These are phyloP conservation scores for Nicotiana obtusifolia DNA, from an alignment of 257 asterid species.

Conservation along the genomic window DNA sequence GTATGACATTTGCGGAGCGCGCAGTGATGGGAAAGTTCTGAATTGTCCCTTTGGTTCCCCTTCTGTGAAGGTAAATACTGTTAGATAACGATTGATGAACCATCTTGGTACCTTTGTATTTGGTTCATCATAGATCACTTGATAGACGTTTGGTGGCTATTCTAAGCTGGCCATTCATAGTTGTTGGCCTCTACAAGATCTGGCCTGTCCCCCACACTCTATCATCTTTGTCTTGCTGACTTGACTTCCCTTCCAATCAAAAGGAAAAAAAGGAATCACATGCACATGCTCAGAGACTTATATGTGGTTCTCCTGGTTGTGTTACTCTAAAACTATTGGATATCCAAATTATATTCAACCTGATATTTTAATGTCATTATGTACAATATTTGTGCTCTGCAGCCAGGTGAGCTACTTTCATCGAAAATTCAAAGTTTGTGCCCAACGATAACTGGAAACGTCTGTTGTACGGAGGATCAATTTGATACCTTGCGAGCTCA, in stretches of 20 bases:
- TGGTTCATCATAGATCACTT: not conserved
- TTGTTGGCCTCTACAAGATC: not conserved
- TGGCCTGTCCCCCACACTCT: not conserved
- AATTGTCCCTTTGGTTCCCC: slow-evolving; percentile 82
- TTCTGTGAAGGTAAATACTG: slow-evolving; percentile 54
- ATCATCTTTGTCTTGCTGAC: not conserved
- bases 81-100: slow-evolving; percentile 4
- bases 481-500: slow-evolving; percentile 72
- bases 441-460: slow-evolving; percentile 87
- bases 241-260: not conserved
- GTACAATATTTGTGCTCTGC: slow-evolving; percentile 18
- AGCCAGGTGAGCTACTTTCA: slow-evolving; percentile 80
- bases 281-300: not conserved
- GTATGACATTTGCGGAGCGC: slow-evolving; percentile 84
- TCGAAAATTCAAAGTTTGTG: slow-evolving; percentile 93
- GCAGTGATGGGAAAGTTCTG: slow-evolving; percentile 78
- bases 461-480: slow-evolving; percentile 88
- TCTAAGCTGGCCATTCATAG: not conserved
- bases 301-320: not conserved
- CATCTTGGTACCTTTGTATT: not conserved
- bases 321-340: not conserved
- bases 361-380: not conserved
- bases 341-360: not conserved
- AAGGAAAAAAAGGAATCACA: not conserved
- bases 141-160: not conserved